Evolutionary conservation across 129 eudicot genomes (phyloP).

Genomic region (Tagetes erecta): DNA sequence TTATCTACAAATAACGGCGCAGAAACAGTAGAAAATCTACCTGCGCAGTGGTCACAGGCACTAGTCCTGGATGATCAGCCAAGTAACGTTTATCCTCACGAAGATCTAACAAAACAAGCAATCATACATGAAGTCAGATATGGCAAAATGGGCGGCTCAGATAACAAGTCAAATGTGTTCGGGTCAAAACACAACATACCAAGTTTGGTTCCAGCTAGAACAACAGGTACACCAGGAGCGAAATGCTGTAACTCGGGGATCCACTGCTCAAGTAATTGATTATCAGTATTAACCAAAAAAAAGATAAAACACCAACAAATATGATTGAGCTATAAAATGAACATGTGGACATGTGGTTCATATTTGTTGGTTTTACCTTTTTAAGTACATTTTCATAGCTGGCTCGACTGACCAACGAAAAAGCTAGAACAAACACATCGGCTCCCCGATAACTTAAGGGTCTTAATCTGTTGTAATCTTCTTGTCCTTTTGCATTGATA

Average conservation of each 20-base stretch:
- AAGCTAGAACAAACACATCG: conserved; percentile 85
- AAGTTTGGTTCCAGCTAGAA: conserved; percentile 92
- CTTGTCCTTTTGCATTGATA: conserved; percentile 59
- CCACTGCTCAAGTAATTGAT: conserved; percentile 59
- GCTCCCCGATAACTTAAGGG: conserved; percentile 94
- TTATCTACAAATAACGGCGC: conserved; percentile 14
- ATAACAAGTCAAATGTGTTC: background rate
- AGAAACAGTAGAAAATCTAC: conserved; percentile 37
- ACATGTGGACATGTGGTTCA: background rate
- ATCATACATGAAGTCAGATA: conserved; percentile 18
- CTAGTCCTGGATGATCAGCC: conserved; percentile 97
- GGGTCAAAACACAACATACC: conserved; percentile 47
- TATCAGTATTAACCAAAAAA: conserved; percentile 41
- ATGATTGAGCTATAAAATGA: background rate
- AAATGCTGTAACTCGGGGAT: conserved; percentile 95
- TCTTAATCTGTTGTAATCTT: conserved; percentile 86
- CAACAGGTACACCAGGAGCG: conserved; percentile 88
- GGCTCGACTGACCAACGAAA: conserved; percentile 91
- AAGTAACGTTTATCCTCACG: conserved; percentile 96
- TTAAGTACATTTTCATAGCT: conserved; percentile 86
- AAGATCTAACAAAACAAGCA: conserved; percentile 53
- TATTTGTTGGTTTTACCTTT: conserved; percentile 50
- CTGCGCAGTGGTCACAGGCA: conserved; percentile 90
- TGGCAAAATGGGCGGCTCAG: background rate
- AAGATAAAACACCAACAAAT: conserved; percentile 21